A percentile compares a stretch with the other conserved stretches of the same genome.
These are phyloP conservation scores for Orbilia ellipsospora DNA, from an alignment of 2,329 filamentous ascomycete species.

Conservation along the genomic window DNA sequence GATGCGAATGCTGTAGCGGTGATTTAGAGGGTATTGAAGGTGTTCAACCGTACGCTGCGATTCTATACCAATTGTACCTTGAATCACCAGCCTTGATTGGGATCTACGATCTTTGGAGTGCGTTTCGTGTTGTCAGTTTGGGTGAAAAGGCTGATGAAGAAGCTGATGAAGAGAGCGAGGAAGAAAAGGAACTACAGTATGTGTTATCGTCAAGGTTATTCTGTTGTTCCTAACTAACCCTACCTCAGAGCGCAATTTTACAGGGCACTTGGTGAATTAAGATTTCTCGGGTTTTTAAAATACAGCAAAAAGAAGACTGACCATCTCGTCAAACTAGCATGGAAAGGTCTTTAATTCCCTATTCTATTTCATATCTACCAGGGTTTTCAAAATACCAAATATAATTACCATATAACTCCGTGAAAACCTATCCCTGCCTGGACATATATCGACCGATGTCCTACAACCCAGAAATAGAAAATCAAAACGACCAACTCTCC, in stretches of 20 bases:
- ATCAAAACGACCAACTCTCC: conserved; percentile 40
- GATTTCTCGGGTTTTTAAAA: conserved; percentile 87
- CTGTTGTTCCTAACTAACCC: conserved; percentile 16
- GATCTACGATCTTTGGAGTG: conserved; percentile 80
- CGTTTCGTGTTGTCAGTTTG: conserved; percentile 75
- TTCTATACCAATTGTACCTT: conserved; percentile 81
- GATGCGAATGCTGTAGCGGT: conserved; percentile 74
- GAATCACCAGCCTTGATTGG: conserved; percentile 79
- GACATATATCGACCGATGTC: too few species aligned
- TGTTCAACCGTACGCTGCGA: conserved; percentile 74
- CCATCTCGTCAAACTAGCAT: conserved; percentile 84
- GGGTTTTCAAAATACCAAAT: background rate
- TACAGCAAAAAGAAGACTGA: conserved; percentile 90
- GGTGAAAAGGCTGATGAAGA: conserved; percentile 65
- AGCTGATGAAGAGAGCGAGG: conserved; percentile 63
- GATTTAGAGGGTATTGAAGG: conserved; percentile 60
- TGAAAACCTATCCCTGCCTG: too few species aligned
- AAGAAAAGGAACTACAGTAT: conserved; percentile 62
- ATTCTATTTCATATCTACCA: conserved; percentile 5
- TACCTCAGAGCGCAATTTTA: conserved; percentile 77
- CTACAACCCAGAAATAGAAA: too few species aligned
- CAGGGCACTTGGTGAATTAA: conserved; percentile 82
- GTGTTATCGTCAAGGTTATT: conserved; percentile 48
- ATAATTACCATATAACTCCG: too few species aligned
- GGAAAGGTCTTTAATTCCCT: conserved; percentile 76